phyloP scores from a whole-genome alignment of 768 basidiomycete species.

The Auriscalpium orientale region DNA sequence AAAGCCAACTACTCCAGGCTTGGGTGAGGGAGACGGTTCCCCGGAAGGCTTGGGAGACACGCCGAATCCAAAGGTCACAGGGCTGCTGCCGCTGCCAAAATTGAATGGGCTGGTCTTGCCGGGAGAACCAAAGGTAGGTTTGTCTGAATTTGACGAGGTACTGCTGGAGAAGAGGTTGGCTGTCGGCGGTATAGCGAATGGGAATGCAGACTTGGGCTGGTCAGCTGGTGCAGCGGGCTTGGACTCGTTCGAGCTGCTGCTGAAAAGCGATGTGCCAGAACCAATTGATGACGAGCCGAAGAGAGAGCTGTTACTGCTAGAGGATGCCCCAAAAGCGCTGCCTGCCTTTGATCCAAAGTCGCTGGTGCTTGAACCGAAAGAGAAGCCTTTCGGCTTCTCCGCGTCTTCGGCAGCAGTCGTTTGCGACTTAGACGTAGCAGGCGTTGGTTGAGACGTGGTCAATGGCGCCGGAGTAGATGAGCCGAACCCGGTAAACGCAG shows the following conservation, averaged over 20 bases:
- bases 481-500: neutral
- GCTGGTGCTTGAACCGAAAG: conserved; percentile 2
- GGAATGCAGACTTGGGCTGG: neutral
- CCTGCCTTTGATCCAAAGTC: neutral
- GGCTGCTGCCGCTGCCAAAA: conserved; percentile 1
- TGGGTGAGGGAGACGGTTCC: conserved; percentile 4
- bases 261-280: neutral
- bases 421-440: conserved; percentile 2
- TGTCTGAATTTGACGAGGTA: neutral
- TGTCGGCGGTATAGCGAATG: neutral
- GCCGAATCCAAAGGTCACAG: conserved; percentile 40
- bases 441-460: neutral
- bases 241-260: conserved; percentile 2
- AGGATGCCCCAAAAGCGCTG: neutral
- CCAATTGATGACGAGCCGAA: conserved; percentile 5
- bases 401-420: conserved; percentile 10
- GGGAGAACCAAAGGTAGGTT: conserved; percentile 7
- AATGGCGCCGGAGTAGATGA: conserved; percentile 1
- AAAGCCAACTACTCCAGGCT: conserved; percentile 3
- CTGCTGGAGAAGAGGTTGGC: conserved; percentile 3
- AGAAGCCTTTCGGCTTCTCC: neutral
- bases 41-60: conserved; percentile 28
- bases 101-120: conserved; percentile 4
- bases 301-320: neutral
- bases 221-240: neutral